Evolutionary conservation across 2,329 filamentous ascomycete species (phyloP), one percentile per base, ranked within the genome.

Genomic region (Calonectria henricotiae): DNA sequence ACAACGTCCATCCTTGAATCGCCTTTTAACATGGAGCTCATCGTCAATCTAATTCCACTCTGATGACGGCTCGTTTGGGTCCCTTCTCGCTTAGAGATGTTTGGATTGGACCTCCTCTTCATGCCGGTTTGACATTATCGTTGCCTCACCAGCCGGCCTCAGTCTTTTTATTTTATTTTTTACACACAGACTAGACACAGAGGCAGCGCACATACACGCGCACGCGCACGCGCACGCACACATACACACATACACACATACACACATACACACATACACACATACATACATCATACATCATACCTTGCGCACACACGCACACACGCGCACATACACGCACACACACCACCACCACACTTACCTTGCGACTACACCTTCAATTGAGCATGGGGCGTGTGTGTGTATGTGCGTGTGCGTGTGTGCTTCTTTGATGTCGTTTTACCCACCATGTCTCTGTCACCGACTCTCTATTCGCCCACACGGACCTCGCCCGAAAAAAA

Each of bases 401-500:
- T 72, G 55, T 68, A 44, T 73, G 73, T 75, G 60, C 69, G 61
- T 73, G 73, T 72, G 55, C 71, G 73, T 76, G 60, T 69, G 61
- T 20, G 20, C 20, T 60, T 58, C 30, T 64, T 69, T 71, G 67
- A 69, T 75, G 70, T 72, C 75, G 75, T 77, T 77, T 76, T 77
- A 77, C 75, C 73, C 75, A 77, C 75, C 75, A 72, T 77, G 75
- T 77, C 75, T 77, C 73, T 77, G 71, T 44, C 62, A 17, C 68
- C 43, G 54, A 51, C 49, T 67, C 67, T 70, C 69, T 41, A 75
- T 75, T 77, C 75, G 74, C 71, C 73, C 67, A 64, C 35, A 30
- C 27, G 35, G 39, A 49, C 43, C 55, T 46, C 60, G 46, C 64
- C 62, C 51, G 51, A 37, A 35, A 37, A 35, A 55, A 35, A 35